Percentiles rank a stretch among this genome's conserved stretches.
phyloP scores from a whole-genome alignment of 306 rosid genomes.

The Cyclanthera cordifolia region DNA sequence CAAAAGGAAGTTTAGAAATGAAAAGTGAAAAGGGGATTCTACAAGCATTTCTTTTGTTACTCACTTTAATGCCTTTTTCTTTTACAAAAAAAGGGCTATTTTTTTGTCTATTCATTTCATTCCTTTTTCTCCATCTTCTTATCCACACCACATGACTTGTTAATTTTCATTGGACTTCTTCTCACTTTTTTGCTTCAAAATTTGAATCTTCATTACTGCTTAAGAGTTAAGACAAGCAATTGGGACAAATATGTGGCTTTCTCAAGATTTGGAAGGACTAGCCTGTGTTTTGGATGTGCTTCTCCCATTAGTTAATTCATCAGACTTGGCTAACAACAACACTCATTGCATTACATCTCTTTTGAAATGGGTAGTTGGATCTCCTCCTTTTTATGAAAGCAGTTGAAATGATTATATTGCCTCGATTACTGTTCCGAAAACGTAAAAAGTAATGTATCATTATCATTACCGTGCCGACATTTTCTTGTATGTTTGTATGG shows the following conservation, averaged over 20 bases:
- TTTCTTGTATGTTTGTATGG: neutral
- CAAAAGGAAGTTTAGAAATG: slow-evolving; percentile 1
- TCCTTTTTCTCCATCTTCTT: slow-evolving; percentile 10
- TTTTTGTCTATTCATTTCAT: slow-evolving; percentile 22
- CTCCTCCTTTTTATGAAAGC: neutral
- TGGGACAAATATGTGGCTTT: slow-evolving; percentile 12
- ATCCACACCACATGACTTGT: slow-evolving; percentile 1
- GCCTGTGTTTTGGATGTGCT: neutral
- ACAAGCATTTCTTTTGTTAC: slow-evolving; percentile 20
- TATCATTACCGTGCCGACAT: neutral
- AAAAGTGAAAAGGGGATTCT: slow-evolving; percentile 18
- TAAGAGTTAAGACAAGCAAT: slow-evolving; percentile 2
- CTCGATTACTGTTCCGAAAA: neutral
- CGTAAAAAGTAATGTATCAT: no score
- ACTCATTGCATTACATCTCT: neutral
- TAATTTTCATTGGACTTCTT: neutral
- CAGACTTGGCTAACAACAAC: neutral
- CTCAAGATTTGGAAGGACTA: neutral
- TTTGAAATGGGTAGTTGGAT: slow-evolving; percentile 1
- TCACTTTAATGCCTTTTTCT: slow-evolving; percentile 24
- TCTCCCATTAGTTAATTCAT: neutral
- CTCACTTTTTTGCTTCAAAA: neutral
- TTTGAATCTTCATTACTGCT: neutral
- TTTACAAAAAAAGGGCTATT: slow-evolving; percentile 20
- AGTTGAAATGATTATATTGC: neutral